Evolutionary conservation across 2,329 filamentous ascomycete species (phyloP).

Genomic region (Periglandula ipomoeae): DNA sequence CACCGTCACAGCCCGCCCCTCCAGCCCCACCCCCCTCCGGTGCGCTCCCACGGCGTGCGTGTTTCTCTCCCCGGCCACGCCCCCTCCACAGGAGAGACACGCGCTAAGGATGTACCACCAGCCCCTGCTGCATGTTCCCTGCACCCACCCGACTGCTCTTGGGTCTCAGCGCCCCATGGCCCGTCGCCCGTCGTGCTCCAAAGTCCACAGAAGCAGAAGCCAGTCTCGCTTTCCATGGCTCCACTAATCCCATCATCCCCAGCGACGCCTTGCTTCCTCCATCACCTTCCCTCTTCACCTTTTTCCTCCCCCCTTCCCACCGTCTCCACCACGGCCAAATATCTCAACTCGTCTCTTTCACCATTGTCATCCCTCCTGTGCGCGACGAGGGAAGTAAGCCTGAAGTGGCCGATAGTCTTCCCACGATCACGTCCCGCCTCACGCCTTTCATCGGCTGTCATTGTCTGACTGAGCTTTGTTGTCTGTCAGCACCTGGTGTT

Average conservation of each 20-base stretch:
- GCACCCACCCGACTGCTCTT: constrained; percentile 9
- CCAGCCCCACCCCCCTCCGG: too few species aligned
- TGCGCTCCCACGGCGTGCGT: too few species aligned
- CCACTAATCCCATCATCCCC: constrained; percentile 17
- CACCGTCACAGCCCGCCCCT: too few species aligned
- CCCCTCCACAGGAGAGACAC: constrained; percentile 2
- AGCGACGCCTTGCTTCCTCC: constrained; percentile 14
- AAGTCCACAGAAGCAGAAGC: constrained; percentile 4
- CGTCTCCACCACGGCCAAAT: constrained; percentile 17
- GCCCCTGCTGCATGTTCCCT: constrained; percentile 14
- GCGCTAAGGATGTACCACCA: constrained; percentile 6
- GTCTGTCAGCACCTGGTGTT: neutral
- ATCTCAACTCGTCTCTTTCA: constrained; percentile 10
- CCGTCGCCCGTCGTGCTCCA: constrained; percentile 2
- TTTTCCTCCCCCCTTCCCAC: constrained; percentile 16
- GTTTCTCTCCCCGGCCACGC: constrained; percentile 1
- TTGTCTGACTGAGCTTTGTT: neutral
- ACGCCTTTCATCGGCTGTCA: neutral
- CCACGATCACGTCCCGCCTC: neutral
- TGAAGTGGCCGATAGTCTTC: neutral
- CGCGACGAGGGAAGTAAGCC: neutral
- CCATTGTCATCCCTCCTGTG: constrained; percentile 8
- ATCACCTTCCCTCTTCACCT: constrained; percentile 17
- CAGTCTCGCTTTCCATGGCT: constrained; percentile 13
- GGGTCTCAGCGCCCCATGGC: constrained; percentile 8